Percentiles rank a stretch among this genome's conserved stretches.
These are phyloP conservation scores for Camelina laxa DNA, from an alignment of 345 rosid genomes.

Conservation along the genomic window DNA sequence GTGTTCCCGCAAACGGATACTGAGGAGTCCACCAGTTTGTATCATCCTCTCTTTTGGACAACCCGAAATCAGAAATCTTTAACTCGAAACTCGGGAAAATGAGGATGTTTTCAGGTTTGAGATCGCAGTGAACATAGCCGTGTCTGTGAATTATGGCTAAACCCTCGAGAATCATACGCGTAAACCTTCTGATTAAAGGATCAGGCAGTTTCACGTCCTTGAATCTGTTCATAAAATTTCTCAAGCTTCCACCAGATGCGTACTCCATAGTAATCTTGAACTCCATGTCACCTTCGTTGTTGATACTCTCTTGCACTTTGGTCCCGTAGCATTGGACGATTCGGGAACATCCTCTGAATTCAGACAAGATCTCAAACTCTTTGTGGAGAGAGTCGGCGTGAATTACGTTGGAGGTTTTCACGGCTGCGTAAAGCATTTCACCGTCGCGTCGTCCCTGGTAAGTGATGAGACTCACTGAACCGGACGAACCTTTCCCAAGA, in stretches of 20 bases:
- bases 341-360: constrained; percentile 32
- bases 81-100: constrained; percentile 4
- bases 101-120: constrained; percentile 51
- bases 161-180: constrained; percentile 45
- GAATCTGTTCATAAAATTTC: constrained; percentile 23
- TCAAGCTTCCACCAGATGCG: constrained; percentile 50
- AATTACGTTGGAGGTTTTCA: neutral
- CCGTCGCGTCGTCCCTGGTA: neutral
- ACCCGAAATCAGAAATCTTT: neutral
- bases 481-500: neutral
- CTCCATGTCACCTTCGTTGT: constrained; percentile 31
- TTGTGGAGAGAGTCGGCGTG: constrained; percentile 37
- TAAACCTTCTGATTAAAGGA: constrained; percentile 37
- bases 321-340: constrained; percentile 46
- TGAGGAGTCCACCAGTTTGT: neutral
- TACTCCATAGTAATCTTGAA: constrained; percentile 48
- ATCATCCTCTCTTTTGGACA: neutral
- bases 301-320: constrained; percentile 13
- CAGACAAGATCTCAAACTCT: constrained; percentile 44
- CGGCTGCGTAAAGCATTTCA: neutral
- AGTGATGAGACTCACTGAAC: neutral
- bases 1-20: neutral
- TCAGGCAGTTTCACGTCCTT: constrained; percentile 39
- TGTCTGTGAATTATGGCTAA: constrained; percentile 31
- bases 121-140: constrained; percentile 30